Base-by-base conservation (phyloP, 768 basidiomycete genomes). In the Calocybe gangraenosa region DNA sequence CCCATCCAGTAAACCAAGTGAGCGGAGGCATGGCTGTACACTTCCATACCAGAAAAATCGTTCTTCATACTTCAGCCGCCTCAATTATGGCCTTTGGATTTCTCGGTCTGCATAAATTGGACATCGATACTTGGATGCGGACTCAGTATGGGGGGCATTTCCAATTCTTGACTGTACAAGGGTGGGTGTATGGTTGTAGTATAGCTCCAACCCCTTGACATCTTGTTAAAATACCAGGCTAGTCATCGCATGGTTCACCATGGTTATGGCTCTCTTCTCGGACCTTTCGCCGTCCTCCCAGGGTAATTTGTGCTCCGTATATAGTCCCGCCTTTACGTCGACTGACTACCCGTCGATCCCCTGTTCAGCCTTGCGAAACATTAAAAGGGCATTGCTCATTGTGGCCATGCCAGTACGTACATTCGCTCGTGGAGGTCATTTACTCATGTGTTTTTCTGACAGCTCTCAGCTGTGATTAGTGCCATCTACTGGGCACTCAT, bases 141-240 rank as follows among this genome's bases (percentile, higher is more conserved):
- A 44, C 52, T 2, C 78, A 77, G 53, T 76, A 73, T 51, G 84
- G 84, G 1, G 87, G 87, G 0, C 78, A 81, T 52, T 75, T 73
- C 37, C 83, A 84, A 59, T 92, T 78, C 57, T 65, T 92, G 43
- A 92, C 90, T 0, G 85, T 90, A 52, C 80, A 87, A 63, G 86
- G 85, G 87, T 82, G 49, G 15, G 74, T 57, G 7, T 28, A 13
- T 11, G 25, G 25, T 19, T 3, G 13, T 21, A 3, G 14, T 13
- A 20, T 38, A 19, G n/a, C 2, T 23, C 11, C 17, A 31, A 13
- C 10, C 35, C 25, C 19, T 37, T 44, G 22, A 28, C 40, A 34
- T 40, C n/a, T 30, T 20, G 35, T 1, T 46, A 11, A 11, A n/a
- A 17, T 17, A 25, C 1, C 42, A 73, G 71, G 20, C 63, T 75